Percentiles rank a stretch among this genome's conserved stretches.
These are phyloP conservation scores for Massarina eburnea DNA, from an alignment of 2,329 filamentous ascomycete genomes.

Conservation along the genomic window DNA sequence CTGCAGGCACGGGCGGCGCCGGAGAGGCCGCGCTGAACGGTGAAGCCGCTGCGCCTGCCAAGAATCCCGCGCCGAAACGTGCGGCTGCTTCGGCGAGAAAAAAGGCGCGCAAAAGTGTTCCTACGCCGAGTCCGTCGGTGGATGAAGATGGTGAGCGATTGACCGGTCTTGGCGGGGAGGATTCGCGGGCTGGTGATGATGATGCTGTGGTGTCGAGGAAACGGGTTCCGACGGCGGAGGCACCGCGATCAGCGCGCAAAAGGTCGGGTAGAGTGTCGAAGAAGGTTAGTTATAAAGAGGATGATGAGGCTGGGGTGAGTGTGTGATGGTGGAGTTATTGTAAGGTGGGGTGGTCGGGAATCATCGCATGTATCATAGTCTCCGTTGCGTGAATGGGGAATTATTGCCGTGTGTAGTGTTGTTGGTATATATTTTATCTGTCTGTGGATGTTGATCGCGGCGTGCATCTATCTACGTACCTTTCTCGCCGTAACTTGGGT, in stretches of 20 bases:
- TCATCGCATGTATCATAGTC: too few species aligned
- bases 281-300: constrained; percentile 40
- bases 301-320: constrained; percentile 25
- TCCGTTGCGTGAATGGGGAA: too few species aligned
- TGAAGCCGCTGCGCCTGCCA: constrained; percentile 39
- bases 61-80: constrained; percentile 36
- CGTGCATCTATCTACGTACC: background rate
- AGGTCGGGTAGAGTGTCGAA: constrained; percentile 28
- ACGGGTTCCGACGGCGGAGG: constrained; percentile 19
- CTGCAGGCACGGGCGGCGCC: constrained; percentile 9
- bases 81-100: constrained; percentile 38
- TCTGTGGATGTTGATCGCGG: background rate
- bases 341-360: background rate
- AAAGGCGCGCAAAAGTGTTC: constrained; percentile 41
- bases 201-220: constrained; percentile 20
- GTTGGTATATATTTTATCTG: background rate
- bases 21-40: constrained; percentile 27
- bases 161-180: constrained; percentile 40
- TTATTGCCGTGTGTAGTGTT: too few species aligned
- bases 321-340: background rate
- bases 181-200: constrained; percentile 24
- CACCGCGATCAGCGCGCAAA: constrained; percentile 23
- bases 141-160: constrained; percentile 43
- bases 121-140: constrained; percentile 46
- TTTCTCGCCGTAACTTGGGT: background rate